These are phyloP conservation scores for Solanum raphanifolium DNA, from an alignment of 257 asterid species.

Conservation along the genomic window DNA sequence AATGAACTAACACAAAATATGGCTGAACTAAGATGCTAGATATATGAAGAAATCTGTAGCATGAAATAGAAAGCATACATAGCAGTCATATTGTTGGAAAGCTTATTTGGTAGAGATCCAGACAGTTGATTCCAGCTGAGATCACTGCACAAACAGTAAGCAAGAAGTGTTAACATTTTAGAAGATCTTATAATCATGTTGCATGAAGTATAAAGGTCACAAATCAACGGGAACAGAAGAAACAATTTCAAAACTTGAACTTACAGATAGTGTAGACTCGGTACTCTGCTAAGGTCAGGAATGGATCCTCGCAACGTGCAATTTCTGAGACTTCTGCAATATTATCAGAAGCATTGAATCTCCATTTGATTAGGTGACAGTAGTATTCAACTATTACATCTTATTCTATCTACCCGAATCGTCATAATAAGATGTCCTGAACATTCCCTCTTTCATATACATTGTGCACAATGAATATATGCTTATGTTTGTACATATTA, in stretches of 20 bases:
- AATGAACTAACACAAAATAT: neutral
- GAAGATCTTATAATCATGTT: neutral
- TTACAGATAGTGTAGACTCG: slow-evolving; percentile 26
- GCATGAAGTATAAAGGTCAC: neutral
- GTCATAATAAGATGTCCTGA: neutral
- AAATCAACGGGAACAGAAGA: neutral
- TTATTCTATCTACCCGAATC: neutral
- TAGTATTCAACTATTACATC: neutral
- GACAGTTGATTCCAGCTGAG: slow-evolving; percentile 36
- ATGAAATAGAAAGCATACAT: slow-evolving; percentile 36
- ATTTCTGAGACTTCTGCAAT: slow-evolving; percentile 41
- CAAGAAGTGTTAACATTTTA: neutral
- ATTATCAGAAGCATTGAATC: neutral
- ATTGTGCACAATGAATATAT: neutral
- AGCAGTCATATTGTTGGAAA: slow-evolving; percentile 64
- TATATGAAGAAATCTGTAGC: neutral
- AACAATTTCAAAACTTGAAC: slow-evolving; percentile 1
- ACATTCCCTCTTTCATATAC: neutral
- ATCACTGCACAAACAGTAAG: slow-evolving; percentile 22
- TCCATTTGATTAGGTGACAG: neutral
- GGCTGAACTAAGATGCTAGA: neutral
- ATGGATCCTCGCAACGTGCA: slow-evolving; percentile 32
- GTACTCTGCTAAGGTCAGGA: slow-evolving; percentile 34
- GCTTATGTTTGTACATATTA: neutral
- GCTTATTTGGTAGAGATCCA: slow-evolving; percentile 45